phyloP scores from a whole-genome alignment of 192 early-diverging fungal genomes.

The Coemansia sp. region DNA sequence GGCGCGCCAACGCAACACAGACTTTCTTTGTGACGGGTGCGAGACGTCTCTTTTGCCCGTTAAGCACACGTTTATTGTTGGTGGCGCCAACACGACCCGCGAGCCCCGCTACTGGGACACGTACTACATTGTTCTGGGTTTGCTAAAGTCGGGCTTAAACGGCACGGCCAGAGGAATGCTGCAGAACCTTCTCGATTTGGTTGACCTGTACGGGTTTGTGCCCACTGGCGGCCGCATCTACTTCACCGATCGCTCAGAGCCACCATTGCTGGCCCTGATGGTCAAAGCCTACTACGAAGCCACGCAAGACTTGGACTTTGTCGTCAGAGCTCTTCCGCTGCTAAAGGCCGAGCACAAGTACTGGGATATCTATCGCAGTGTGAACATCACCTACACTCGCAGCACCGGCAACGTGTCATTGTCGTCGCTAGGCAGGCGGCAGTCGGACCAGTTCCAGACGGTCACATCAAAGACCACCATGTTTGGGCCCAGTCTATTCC shows the following conservation, averaged over 20 bases:
- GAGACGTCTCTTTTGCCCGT: slow-evolving; percentile 53
- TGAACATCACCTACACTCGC: slow-evolving; percentile 36
- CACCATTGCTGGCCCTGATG: slow-evolving; percentile 69
- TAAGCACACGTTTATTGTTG: slow-evolving; percentile 60
- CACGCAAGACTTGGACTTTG: slow-evolving; percentile 56
- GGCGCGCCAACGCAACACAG: slow-evolving; percentile 53
- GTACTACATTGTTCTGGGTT: slow-evolving; percentile 63
- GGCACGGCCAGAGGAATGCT: slow-evolving; percentile 61
- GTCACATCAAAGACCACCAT: slow-evolving; percentile 22
- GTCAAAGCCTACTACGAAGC: slow-evolving; percentile 59
- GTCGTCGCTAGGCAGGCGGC: slow-evolving; percentile 10
- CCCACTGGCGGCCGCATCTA: slow-evolving; percentile 74
- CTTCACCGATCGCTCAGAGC: slow-evolving; percentile 70
- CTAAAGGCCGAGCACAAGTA: slow-evolving; percentile 61
- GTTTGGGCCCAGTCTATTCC: slow-evolving; percentile 26
- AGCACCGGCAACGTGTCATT: not conserved
- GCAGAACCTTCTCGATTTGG: slow-evolving; percentile 61
- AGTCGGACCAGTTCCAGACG: not conserved
- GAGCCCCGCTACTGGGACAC: slow-evolving; percentile 75
- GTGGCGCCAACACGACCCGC: slow-evolving; percentile 61
- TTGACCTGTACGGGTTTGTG: slow-evolving; percentile 60
- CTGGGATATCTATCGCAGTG: slow-evolving; percentile 59
- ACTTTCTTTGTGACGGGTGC: slow-evolving; percentile 58
- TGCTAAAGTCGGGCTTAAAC: slow-evolving; percentile 57
- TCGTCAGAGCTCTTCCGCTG: slow-evolving; percentile 55